phyloP scores from a whole-genome alignment of 2,329 filamentous ascomycete species.

The Verticillium tricorpus region DNA sequence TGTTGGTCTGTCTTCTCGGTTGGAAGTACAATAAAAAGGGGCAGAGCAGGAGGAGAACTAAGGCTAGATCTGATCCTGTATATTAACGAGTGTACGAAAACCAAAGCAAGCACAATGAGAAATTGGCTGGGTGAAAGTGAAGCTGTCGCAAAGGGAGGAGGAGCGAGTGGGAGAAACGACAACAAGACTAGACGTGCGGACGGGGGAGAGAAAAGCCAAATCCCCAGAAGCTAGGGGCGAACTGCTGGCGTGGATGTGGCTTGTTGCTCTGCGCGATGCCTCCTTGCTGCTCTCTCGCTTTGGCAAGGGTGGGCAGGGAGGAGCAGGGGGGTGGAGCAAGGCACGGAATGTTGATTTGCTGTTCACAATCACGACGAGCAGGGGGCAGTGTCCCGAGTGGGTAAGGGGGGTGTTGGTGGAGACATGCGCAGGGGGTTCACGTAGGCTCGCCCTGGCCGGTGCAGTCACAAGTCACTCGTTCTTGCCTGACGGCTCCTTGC shows the following conservation, averaged over 20 bases:
- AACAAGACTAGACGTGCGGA: neutral
- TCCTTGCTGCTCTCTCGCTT: neutral
- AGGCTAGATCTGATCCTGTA: neutral
- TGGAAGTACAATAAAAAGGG: neutral
- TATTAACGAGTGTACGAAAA: constrained; percentile 1
- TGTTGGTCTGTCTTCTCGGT: neutral
- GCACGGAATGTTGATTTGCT: neutral
- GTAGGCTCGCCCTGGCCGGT: neutral
- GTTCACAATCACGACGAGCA: neutral
- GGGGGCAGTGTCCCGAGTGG: neutral
- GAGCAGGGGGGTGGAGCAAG: neutral
- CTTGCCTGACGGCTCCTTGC: neutral
- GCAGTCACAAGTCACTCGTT: neutral
- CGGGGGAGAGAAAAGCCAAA: neutral
- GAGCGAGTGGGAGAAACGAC: neutral
- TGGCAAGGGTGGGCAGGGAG: neutral
- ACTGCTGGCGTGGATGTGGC: neutral
- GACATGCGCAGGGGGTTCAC: neutral
- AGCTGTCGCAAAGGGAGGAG: neutral
- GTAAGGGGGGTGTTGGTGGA: neutral
- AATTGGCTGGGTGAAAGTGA: neutral
- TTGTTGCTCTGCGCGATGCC: neutral
- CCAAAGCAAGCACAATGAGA: neutral
- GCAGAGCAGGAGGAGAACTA: neutral
- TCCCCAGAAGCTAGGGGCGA: neutral